These are phyloP conservation scores for Domatiomyces globalis DNA, from an alignment of 2,329 filamentous ascomycete genomes.

Conservation along the genomic window DNA sequence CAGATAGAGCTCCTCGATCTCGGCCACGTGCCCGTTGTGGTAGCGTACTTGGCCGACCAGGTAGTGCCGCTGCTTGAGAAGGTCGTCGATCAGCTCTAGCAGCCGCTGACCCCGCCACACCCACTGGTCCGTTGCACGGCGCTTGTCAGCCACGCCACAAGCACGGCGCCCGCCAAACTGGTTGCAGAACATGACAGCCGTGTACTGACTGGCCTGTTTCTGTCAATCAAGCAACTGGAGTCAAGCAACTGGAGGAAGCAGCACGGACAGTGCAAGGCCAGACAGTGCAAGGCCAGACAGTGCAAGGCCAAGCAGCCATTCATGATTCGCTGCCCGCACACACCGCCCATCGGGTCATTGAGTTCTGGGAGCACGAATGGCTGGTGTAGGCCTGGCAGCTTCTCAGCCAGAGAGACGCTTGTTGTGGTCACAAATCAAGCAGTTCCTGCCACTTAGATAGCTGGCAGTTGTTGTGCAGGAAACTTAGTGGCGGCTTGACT, in stretches of 20 bases:
- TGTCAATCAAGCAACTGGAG: slow-evolving; percentile 12
- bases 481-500: too few species aligned
- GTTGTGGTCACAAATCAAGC: too few species aligned
- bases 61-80: not conserved
- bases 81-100: not conserved
- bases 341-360: slow-evolving; percentile 8
- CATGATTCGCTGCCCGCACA: slow-evolving; percentile 3
- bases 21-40: not conserved
- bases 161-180: slow-evolving; percentile 9
- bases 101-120: too few species aligned
- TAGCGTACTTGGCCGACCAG: not conserved
- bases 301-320: slow-evolving; percentile 5
- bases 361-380: slow-evolving; percentile 17
- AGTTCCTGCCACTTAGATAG: too few species aligned
- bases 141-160: slow-evolving; percentile 10
- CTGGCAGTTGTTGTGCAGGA: too few species aligned
- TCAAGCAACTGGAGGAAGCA: slow-evolving; percentile 11
- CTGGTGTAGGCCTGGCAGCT: slow-evolving; percentile 4
- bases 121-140: slow-evolving; percentile 4
- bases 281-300: slow-evolving; percentile 7
- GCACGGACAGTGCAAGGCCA: slow-evolving; percentile 10
- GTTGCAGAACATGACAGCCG: slow-evolving; percentile 21
- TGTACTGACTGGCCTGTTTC: slow-evolving; percentile 23
- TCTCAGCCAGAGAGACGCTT: slow-evolving; percentile 3
- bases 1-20: not conserved